These are phyloP conservation scores for Pouteria glomerata DNA, from an alignment of 148 eudicot species.

Conservation along the genomic window DNA sequence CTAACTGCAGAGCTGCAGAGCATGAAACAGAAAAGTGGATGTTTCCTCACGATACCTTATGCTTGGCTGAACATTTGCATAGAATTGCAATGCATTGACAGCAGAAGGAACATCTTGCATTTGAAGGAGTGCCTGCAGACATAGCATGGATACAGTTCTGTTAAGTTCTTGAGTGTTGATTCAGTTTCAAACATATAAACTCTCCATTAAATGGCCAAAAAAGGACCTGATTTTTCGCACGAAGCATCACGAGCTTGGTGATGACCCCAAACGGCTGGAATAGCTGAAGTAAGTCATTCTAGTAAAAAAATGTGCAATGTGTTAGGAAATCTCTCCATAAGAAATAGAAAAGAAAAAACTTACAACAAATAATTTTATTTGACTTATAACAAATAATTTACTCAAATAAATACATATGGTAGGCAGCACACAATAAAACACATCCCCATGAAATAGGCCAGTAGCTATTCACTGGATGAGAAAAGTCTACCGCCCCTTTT, in stretches of 20 bases:
- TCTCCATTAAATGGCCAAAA: not conserved
- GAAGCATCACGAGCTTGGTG: conserved; percentile 90
- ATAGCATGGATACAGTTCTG: not conserved
- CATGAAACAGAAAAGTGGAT: not conserved
- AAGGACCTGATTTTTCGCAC: conserved; percentile 91
- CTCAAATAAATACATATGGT: too few relatives aligned
- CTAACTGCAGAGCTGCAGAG: not conserved
- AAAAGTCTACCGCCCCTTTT: not conserved
- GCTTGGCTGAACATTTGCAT: conserved; percentile 69
- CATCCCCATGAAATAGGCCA: not conserved
- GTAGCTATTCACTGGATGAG: not conserved
- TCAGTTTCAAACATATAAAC: not conserved
- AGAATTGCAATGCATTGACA: conserved; percentile 71
- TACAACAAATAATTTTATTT: not conserved
- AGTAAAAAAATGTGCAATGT: conserved; percentile 10
- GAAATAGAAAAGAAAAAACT: too few relatives aligned
- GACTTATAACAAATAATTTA: too few relatives aligned
- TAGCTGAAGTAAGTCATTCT: conserved; percentile 87
- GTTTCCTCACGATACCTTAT: conserved; percentile 45
- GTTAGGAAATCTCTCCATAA: not conserved
- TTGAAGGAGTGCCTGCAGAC: conserved; percentile 82
- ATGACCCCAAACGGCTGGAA: conserved; percentile 90
- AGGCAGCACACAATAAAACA: not conserved
- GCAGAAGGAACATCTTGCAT: conserved; percentile 93
- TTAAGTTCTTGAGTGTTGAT: not conserved